Evolutionary conservation across 768 basidiomycete genomes (phyloP).

Genomic region (Amanita rimosa): DNA sequence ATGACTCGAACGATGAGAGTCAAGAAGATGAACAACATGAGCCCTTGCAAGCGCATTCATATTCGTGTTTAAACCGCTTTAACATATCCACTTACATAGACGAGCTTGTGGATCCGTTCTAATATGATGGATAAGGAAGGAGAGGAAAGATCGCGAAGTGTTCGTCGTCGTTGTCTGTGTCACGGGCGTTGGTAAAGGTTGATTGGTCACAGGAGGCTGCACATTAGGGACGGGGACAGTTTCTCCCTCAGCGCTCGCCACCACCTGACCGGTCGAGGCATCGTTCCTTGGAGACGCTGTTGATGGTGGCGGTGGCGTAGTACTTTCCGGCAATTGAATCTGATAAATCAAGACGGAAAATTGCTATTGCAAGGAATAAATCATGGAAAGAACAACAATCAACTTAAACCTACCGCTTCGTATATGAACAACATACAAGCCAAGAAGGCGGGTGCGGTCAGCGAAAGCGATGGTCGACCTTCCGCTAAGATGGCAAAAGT

Average conservation of each 20-base stretch:
- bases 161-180: conserved; percentile 14
- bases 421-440: conserved; percentile 72
- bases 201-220: conserved; percentile 10
- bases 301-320: conserved; percentile 14
- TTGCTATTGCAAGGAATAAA: conserved; percentile 40
- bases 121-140: conserved; percentile 46
- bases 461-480: conserved; percentile 67
- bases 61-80: neutral
- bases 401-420: conserved; percentile 54
- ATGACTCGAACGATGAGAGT: conserved; percentile 68
- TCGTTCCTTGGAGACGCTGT: conserved; percentile 8
- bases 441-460: conserved; percentile 78
- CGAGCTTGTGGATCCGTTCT: conserved; percentile 62
- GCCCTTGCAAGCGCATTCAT: conserved; percentile 31
- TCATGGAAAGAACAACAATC: neutral
- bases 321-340: conserved; percentile 70
- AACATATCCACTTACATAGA: conserved; percentile 40
- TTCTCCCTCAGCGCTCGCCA: conserved; percentile 8
- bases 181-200: conserved; percentile 12
- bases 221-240: conserved; percentile 6
- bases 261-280: conserved; percentile 8
- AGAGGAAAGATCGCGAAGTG: conserved; percentile 27
- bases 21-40: conserved; percentile 55
- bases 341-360: conserved; percentile 72
- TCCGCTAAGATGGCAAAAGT: conserved; percentile 83